phyloP scores from a whole-genome alignment of 208 protist genomes.

The Crithidia expoeki region DNA sequence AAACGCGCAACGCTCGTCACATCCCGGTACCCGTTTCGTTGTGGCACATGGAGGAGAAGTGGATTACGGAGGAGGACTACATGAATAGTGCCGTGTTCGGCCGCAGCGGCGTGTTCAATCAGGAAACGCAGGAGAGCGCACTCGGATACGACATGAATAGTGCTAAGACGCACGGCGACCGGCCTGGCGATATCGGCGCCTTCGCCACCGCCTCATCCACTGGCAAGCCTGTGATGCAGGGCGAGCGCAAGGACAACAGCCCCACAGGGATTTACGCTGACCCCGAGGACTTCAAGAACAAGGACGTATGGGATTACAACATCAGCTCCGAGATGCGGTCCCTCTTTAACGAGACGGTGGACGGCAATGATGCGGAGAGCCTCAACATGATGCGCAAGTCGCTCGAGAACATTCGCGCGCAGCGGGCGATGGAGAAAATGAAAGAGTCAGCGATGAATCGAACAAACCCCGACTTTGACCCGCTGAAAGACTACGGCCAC shows the following conservation, averaged over 20 bases:
- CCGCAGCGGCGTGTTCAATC: constrained; percentile 81
- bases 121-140: constrained; percentile 86
- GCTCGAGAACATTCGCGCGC: constrained; percentile 83
- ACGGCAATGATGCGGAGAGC: constrained; percentile 77
- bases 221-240: constrained; percentile 72
- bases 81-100: constrained; percentile 85
- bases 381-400: constrained; percentile 88
- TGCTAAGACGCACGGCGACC: constrained; percentile 75
- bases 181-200: constrained; percentile 66
- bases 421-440: constrained; percentile 85
- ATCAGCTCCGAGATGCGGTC: constrained; percentile 77
- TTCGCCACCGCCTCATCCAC: constrained; percentile 50
- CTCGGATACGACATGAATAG: constrained; percentile 89
- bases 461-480: constrained; percentile 24
- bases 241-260: constrained; percentile 83
- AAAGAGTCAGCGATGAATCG: constrained; percentile 81
- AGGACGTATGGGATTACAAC: constrained; percentile 84
- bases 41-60: constrained; percentile 92
- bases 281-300: constrained; percentile 82
- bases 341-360: constrained; percentile 70
- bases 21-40: constrained; percentile 83
- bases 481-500: constrained; percentile 47
- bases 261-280: constrained; percentile 81
- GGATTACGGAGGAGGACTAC: constrained; percentile 90
- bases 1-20: constrained; percentile 80